A percentile compares a stretch with the other conserved stretches of the same genome.
Conservation (phyloP, 306 rosid species). For the Cyclanthera cordifolia region DNA sequence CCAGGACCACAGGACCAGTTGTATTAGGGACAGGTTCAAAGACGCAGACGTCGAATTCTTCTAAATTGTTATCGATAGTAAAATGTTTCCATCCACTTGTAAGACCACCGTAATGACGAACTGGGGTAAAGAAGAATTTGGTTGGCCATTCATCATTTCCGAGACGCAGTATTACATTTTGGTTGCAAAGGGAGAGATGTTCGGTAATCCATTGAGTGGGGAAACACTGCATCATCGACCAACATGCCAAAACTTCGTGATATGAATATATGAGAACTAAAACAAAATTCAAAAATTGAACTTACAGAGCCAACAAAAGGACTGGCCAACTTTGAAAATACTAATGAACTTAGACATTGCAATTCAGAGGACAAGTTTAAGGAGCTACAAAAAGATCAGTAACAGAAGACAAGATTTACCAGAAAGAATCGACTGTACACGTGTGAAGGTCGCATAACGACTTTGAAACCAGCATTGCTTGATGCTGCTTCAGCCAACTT, state of each 20-base stretch:
- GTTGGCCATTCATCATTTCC: slow-evolving; percentile 31
- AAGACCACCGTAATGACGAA: slow-evolving; percentile 37
- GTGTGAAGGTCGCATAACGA: slow-evolving; percentile 52
- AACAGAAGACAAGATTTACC: slow-evolving; percentile 30
- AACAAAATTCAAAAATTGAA: neutral
- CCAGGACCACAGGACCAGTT: slow-evolving; percentile 21
- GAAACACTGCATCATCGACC: slow-evolving; percentile 31
- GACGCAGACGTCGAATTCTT: slow-evolving; percentile 53
- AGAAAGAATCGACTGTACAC: slow-evolving; percentile 54
- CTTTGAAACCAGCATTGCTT: slow-evolving; percentile 13
- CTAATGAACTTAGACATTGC: neutral
- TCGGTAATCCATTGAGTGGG: slow-evolving; percentile 30
- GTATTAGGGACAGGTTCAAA: slow-evolving; percentile 25
- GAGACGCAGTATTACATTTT: slow-evolving; percentile 37
- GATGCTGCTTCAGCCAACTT: slow-evolving; percentile 37
- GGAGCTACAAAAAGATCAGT: neutral
- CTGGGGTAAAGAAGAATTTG: slow-evolving; percentile 20
- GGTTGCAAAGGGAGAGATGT: slow-evolving; percentile 20
- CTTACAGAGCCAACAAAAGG: neutral
- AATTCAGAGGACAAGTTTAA: neutral
- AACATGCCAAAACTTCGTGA: neutral
- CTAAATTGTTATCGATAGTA: slow-evolving; percentile 45
- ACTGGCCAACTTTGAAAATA: neutral
- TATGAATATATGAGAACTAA: slow-evolving; percentile 2
- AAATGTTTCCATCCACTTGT: slow-evolving; percentile 57